Percentiles rank a stretch among this genome's conserved stretches.
phyloP scores from a whole-genome alignment of 495 filamentous ascomycete genomes.

The Talaromyces ruber region DNA sequence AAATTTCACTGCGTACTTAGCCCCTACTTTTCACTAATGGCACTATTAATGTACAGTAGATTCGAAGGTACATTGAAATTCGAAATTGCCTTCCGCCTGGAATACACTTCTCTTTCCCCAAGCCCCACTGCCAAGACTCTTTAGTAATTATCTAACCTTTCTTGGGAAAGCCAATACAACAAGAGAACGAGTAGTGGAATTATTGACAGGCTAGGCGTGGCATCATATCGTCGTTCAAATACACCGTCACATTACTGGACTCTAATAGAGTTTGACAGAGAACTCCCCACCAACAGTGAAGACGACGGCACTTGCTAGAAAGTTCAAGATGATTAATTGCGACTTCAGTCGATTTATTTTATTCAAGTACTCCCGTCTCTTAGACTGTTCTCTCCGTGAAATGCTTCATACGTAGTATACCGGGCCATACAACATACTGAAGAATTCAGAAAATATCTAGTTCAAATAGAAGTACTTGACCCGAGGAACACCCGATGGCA shows the following conservation, averaged over 20 bases:
- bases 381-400: neutral
- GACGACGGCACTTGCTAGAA: neutral
- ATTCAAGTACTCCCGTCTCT: neutral
- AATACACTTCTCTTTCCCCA: neutral
- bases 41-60: no score
- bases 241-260: no score
- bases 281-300: neutral
- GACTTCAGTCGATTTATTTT: slow-evolving; percentile 1
- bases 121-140: no score
- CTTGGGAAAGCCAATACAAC: no score
- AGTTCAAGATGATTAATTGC: neutral
- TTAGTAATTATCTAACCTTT: no score
- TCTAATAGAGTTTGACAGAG: no score
- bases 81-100: neutral
- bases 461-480: neutral
- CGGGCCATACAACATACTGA: neutral
- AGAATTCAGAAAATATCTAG: neutral
- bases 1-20: no score
- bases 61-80: no score
- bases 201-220: no score
- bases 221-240: no score
- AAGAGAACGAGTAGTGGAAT: no score
- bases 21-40: no score
- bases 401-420: neutral
- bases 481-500: neutral